Base-by-base conservation (phyloP, 2,329 filamentous ascomycete species). In the Colletotrichum orbiculare region DNA sequence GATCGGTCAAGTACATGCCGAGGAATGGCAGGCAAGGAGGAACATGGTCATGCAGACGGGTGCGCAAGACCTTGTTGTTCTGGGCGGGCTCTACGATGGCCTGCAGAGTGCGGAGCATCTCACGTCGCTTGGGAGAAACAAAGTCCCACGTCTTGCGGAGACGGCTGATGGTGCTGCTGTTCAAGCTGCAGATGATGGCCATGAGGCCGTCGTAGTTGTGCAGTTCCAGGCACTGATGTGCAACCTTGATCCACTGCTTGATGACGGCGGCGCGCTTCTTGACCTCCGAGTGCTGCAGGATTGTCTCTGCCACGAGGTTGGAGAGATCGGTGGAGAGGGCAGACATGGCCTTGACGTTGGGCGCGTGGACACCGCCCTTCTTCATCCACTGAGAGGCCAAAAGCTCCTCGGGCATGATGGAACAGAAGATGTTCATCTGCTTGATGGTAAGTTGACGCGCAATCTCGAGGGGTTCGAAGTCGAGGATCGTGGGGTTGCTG, bases 241-340 rank as follows among this genome's bases (percentile, higher is more conserved):
- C 93, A 70, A 98, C 89, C 83, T 98, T 99, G 75, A 97, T 92
- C 96, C 96, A 99, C 71, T 98, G 94, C 81, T 99, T 98, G 80
- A 99, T 96, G 56, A 94, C 88, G 2, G 87, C 81, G 1, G 96
- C 95, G 34, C 96, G 89, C 81, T 95, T 97, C 86, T 98, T 98
- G 34, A 91, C 89, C 75, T 98, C 96, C n/a, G 92, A 86, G 62
- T 93, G 86, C 60, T 92, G 89, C 12, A 99, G 85, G 71, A 99
- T 97, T 0, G 92, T 96, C 74, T 98, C 95, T 0, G 93, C 92
- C 10, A 99, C 96, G 43, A 98, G 82, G 73, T 97, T 96, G 5
- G 95, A 94, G 15, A 99, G 82, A 69, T 97, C 94, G 0, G 94
- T 99, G 3, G 95, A 97, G 45, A 99, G 83, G 0, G 91, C 90